Conservation (phyloP, 2,329 filamentous ascomycete species). For the Boeremia lycopersici region DNA sequence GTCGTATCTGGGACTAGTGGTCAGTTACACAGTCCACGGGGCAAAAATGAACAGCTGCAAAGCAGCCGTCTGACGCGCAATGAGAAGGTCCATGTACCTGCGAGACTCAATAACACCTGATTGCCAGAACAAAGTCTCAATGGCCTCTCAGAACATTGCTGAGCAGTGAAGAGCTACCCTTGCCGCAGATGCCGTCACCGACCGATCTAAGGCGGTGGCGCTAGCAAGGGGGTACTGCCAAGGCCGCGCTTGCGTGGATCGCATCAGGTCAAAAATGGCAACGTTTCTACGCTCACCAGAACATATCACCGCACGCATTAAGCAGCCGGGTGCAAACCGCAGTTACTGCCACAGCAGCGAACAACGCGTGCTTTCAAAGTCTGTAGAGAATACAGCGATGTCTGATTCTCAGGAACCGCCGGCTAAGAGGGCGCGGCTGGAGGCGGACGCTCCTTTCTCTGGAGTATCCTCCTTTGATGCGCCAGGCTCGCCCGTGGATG, state of each 20-base stretch:
- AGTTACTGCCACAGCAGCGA: slow-evolving; percentile 33
- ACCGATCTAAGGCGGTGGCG: slow-evolving; percentile 3
- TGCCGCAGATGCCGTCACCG: slow-evolving; percentile 17
- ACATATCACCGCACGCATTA: slow-evolving; percentile 36
- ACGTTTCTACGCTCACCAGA: slow-evolving; percentile 25
- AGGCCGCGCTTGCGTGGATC: slow-evolving; percentile 24
- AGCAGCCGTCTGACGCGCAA: not conserved
- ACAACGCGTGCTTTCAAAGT: slow-evolving; percentile 33
- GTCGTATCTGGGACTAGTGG: slow-evolving; percentile 11
- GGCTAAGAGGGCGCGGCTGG: slow-evolving; percentile 50
- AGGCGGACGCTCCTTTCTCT: slow-evolving; percentile 45
- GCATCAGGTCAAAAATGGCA: slow-evolving; percentile 35
- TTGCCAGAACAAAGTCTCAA: slow-evolving; percentile 25
- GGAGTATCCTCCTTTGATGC: slow-evolving; percentile 44
- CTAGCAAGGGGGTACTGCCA: slow-evolving; percentile 27
- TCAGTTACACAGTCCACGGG: slow-evolving; percentile 24
- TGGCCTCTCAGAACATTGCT: slow-evolving; percentile 3
- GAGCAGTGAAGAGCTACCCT: slow-evolving; percentile 11
- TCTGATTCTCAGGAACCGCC: slow-evolving; percentile 47
- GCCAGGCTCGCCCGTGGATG: slow-evolving; percentile 48
- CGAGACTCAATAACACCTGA: not conserved
- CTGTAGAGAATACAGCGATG: slow-evolving; percentile 38
- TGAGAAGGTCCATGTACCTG: not conserved
- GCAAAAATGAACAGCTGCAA: not conserved
- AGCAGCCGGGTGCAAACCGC: slow-evolving; percentile 36